A percentile compares a stretch with the other conserved stretches of the same genome.
These are phyloP conservation scores for Plenodomus biglobosus DNA, from an alignment of 2,329 filamentous ascomycete genomes.

Conservation along the genomic window DNA sequence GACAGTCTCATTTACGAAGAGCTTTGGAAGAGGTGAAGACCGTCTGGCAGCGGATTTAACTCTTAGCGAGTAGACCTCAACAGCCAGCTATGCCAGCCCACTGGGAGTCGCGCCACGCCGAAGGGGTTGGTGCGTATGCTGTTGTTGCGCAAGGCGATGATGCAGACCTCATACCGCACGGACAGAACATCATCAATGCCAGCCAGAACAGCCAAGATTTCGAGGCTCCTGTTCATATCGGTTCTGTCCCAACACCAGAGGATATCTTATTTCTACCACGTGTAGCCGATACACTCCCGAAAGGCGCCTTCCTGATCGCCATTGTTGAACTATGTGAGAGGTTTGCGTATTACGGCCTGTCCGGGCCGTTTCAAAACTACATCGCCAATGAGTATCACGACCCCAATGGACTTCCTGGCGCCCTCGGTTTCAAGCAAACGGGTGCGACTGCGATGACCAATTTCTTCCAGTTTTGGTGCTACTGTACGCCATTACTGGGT, in stretches of 20 bases:
- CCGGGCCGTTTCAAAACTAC: slow-evolving; percentile 55
- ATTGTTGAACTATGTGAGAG: slow-evolving; percentile 54
- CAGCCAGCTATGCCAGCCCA: neutral
- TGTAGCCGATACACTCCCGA: slow-evolving; percentile 50
- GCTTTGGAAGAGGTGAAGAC: neutral
- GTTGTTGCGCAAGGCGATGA: slow-evolving; percentile 38
- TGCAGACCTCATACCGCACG: slow-evolving; percentile 18
- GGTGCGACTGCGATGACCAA: slow-evolving; percentile 50
- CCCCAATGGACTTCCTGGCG: slow-evolving; percentile 46
- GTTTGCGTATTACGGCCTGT: slow-evolving; percentile 51
- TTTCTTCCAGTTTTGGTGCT: slow-evolving; percentile 54
- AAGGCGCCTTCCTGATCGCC: slow-evolving; percentile 51
- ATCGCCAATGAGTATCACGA: slow-evolving; percentile 48
- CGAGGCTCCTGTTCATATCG: slow-evolving; percentile 15
- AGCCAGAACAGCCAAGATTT: neutral
- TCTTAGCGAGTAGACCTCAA: neutral
- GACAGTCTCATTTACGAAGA: neutral
- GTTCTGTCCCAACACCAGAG: slow-evolving; percentile 29
- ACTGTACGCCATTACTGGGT: slow-evolving; percentile 51
- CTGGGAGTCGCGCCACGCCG: neutral
- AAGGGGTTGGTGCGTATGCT: slow-evolving; percentile 33
- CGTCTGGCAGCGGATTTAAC: neutral
- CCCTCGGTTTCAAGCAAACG: slow-evolving; percentile 47
- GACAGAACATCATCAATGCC: slow-evolving; percentile 12
- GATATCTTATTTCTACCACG: slow-evolving; percentile 31